Evolutionary conservation across 345 rosid species (phyloP), one percentile per base, ranked within the genome.

Genomic region (Eucalyptus sp.): DNA sequence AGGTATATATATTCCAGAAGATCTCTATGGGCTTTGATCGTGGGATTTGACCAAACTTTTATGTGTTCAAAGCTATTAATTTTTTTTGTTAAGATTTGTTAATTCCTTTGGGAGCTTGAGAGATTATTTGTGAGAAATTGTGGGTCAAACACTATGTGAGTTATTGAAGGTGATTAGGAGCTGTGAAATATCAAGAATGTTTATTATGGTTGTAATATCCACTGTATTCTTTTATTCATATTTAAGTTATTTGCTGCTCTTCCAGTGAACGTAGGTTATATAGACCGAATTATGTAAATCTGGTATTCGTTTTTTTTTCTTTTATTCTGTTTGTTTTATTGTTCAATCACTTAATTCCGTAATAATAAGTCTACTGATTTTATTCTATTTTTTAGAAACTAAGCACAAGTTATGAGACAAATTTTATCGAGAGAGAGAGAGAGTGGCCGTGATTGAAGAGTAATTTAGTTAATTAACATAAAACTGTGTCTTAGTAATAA

Each of bases 221-320:
- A 0, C 4, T 56, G 5, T 56, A 56, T 22, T 25, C 1, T 10
- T 56, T 56, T 24, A 56, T 56, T 22, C 6, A 56, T 24, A 56
- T 4, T 56, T 9, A 56, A 54, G 10, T 54, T 4, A 1, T 18
- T 54, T 54, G 25, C 0, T 22, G 0, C 11, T 54, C 5, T 54
- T 54, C 25, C 1, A 3, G 0, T 54, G 0, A 25, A 24, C 1
- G 6, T 56, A 56, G 1, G 5, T 22, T 2, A 25, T 13, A 56
- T 24, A 0, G 6, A 56, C 1, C 20, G 5, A 24, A 56, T 56
- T 13, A 56, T 25, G 5, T 56, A 56, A 56, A 56, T 56, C 0
- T 24, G 1, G 13, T 56, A 13, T 10, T 22, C 29, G 5, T 10
- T 24, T 56, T 56, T 10, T 24, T 22, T 24, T 56, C 4, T 41